A percentile compares a stretch with the other conserved stretches of the same genome.
phyloP scores from a whole-genome alignment of 352 stramenopile species.

The Phytophthora constricta region DNA sequence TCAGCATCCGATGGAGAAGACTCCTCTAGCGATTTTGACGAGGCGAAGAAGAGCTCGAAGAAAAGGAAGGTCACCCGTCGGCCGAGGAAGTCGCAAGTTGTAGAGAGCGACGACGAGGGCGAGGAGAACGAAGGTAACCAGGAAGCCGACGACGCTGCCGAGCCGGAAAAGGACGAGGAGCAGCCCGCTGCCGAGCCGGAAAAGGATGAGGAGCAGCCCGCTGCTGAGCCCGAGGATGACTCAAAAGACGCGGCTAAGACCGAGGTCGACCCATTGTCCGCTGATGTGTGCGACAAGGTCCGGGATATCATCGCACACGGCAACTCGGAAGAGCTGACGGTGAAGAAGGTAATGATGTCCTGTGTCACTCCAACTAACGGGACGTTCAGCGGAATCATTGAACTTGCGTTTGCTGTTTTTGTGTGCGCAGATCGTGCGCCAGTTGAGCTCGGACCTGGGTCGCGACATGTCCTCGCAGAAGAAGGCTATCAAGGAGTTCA shows the following conservation, averaged over 20 bases:
- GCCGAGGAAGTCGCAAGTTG: slow-evolving; percentile 29
- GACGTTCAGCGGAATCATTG: background rate
- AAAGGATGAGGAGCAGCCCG: slow-evolving; percentile 27
- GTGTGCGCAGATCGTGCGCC: slow-evolving; percentile 67
- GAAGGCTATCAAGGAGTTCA: slow-evolving; percentile 85
- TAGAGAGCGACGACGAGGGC: slow-evolving; percentile 40
- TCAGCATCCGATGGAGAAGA: slow-evolving; percentile 66
- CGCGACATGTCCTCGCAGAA: slow-evolving; percentile 76
- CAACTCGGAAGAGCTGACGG: slow-evolving; percentile 80
- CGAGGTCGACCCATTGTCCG: slow-evolving; percentile 36
- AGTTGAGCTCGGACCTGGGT: slow-evolving; percentile 70
- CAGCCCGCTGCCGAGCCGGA: slow-evolving; percentile 26
- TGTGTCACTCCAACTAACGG: background rate
- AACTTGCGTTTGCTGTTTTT: slow-evolving; percentile 11
- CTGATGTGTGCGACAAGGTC: slow-evolving; percentile 68
- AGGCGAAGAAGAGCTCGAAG: slow-evolving; percentile 46
- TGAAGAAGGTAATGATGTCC: slow-evolving; percentile 72
- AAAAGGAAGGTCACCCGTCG: slow-evolving; percentile 37
- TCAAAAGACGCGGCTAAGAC: too few species aligned
- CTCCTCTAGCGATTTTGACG: slow-evolving; percentile 78
- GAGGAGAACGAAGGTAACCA: slow-evolving; percentile 21
- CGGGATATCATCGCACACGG: slow-evolving; percentile 82
- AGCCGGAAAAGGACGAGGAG: slow-evolving; percentile 27
- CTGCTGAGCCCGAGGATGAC: slow-evolving; percentile 26
- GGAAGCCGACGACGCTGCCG: slow-evolving; percentile 21